Evolutionary conservation across 345 rosid genomes (phyloP).

Genomic region (Anastatica hierochuntica): DNA sequence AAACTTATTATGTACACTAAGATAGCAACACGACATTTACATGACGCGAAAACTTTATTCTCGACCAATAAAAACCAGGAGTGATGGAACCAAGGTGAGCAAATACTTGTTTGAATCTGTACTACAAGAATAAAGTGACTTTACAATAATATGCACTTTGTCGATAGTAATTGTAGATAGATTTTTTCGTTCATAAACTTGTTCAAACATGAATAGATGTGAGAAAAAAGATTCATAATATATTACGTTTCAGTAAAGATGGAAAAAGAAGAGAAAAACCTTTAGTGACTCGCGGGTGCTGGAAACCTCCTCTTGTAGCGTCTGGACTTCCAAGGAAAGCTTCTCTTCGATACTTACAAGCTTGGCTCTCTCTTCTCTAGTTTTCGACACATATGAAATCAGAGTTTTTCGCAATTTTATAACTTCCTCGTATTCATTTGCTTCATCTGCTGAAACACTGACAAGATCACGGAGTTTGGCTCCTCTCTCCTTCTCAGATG

Average conservation of each 20-base stretch:
- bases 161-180: neutral
- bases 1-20: neutral
- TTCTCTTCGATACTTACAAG: constrained; percentile 57
- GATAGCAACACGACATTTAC: neutral
- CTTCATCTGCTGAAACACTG: constrained; percentile 49
- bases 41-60: too few species aligned
- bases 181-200: too few species aligned
- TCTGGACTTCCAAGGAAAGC: constrained; percentile 63
- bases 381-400: constrained; percentile 44
- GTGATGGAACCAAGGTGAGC: neutral
- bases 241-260: neutral
- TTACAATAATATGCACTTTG: neutral
- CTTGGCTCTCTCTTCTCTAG: constrained; percentile 51
- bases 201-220: neutral
- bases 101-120: neutral
- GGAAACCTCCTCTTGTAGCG: constrained; percentile 56
- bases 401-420: constrained; percentile 46
- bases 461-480: constrained; percentile 59
- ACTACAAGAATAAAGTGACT: neutral
- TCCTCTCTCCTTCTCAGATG: constrained; percentile 45
- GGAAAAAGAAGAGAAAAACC: constrained; percentile 29
- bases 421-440: constrained; percentile 42
- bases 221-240: neutral
- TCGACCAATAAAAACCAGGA: too few species aligned
- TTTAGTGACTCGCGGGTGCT: constrained; percentile 52